Conservation (phyloP, 176 grass and related monocot genomes). For the Carex kokanica region DNA sequence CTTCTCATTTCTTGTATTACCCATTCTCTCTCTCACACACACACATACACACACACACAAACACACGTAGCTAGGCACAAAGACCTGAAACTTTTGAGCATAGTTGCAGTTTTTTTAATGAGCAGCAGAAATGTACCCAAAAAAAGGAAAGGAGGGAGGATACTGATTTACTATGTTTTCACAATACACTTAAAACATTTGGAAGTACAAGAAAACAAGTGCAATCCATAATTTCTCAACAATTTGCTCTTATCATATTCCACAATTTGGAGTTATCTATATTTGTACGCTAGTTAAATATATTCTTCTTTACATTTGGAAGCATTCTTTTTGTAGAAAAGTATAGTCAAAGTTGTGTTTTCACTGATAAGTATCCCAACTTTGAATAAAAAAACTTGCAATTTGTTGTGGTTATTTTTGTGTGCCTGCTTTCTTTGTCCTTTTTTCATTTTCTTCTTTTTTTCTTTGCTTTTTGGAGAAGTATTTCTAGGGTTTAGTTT, state of each 20-base stretch:
- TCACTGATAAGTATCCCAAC: not conserved
- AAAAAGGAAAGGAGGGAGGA: not conserved
- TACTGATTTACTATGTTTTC: not conserved
- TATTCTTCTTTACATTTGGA: not conserved
- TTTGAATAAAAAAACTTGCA: not conserved
- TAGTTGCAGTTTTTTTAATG: not conserved
- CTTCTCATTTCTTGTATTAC: not conserved
- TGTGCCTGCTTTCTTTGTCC: slow-evolving; percentile 8
- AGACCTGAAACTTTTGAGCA: not conserved
- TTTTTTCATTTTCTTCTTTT: not conserved
- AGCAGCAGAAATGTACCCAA: not conserved
- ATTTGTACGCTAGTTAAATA: not conserved
- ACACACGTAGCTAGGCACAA: not conserved
- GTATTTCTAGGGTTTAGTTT: not conserved
- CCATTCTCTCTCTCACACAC: not conserved
- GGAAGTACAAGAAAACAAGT: slow-evolving; percentile 37
- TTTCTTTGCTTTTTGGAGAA: not conserved
- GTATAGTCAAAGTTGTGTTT: not conserved
- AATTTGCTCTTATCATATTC: slow-evolving; percentile 47
- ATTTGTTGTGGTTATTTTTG: not conserved
- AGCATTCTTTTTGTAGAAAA: not conserved
- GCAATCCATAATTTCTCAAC: slow-evolving; percentile 72
- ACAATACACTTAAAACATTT: not conserved
- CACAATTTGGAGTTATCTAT: not conserved
- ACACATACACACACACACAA: not conserved